Evolutionary conservation across 345 rosid genomes (phyloP).

Genomic region (Arabis alpina): DNA sequence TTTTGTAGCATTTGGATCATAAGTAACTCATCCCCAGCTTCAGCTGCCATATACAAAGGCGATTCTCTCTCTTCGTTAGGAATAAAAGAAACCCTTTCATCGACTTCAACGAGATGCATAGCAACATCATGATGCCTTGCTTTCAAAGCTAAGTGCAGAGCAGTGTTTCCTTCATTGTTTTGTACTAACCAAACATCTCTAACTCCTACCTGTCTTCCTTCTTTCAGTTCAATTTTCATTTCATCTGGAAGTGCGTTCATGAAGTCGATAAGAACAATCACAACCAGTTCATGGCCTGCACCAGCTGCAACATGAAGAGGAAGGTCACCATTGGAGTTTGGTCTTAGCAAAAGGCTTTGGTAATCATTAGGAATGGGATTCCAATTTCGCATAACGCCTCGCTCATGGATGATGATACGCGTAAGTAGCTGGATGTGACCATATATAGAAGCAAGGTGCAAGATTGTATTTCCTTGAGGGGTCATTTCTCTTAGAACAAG

Average conservation of each 20-base stretch:
- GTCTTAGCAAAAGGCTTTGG: conserved; percentile 7
- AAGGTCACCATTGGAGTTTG: conserved; percentile 26
- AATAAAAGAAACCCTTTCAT: background rate
- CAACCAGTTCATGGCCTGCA: conserved; percentile 3
- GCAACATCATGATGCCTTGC: background rate
- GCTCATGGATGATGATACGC: background rate
- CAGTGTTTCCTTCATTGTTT: conserved; percentile 39
- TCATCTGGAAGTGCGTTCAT: background rate
- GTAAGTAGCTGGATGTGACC: conserved; percentile 10
- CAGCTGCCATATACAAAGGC: conserved; percentile 33
- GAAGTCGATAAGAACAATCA: background rate
- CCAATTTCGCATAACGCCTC: background rate
- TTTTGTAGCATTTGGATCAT: background rate
- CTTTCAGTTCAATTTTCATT: background rate
- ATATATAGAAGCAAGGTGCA: conserved; percentile 21
- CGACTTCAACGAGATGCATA: background rate
- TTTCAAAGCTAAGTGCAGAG: conserved; percentile 38
- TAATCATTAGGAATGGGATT: background rate
- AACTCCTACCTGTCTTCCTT: conserved; percentile 2
- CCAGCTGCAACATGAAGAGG: conserved; percentile 39
- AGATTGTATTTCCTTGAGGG: conserved; percentile 21
- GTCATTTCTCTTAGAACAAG: conserved; percentile 1
- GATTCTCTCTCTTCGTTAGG: background rate
- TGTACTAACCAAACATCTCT: background rate
- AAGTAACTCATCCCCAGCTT: conserved; percentile 7